Conservation (phyloP, 2,329 filamentous ascomycete species). For the Calonectria montana region DNA sequence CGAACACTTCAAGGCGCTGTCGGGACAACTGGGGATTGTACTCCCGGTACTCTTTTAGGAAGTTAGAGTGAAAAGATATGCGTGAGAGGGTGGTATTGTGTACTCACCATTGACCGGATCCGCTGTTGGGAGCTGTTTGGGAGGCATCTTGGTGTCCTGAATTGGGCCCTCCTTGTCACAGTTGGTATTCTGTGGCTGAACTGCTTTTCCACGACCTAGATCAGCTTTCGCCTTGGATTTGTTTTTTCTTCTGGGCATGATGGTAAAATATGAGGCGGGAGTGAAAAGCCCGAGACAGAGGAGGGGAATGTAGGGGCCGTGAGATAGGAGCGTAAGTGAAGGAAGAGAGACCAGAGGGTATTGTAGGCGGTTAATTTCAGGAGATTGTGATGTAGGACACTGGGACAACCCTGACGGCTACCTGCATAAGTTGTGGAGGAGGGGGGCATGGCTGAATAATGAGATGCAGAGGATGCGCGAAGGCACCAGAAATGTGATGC, state of each 20-base stretch:
- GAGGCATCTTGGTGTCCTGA: not conserved
- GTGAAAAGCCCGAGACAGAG: not conserved
- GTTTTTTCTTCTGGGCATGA: slow-evolving; percentile 1
- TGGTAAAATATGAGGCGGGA: not conserved
- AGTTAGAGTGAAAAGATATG: not conserved
- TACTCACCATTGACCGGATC: not conserved
- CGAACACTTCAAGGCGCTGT: not conserved
- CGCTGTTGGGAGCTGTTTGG: not conserved
- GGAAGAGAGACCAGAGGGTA: not conserved
- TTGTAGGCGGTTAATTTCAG: not conserved
- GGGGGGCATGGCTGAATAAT: not conserved
- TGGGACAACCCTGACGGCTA: not conserved
- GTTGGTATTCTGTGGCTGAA: not conserved
- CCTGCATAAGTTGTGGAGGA: not conserved
- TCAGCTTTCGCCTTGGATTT: not conserved
- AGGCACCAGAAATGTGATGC: not conserved
- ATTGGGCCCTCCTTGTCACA: not conserved
- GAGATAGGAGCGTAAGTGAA: not conserved
- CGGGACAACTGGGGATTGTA: slow-evolving; percentile 8
- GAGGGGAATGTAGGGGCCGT: not conserved
- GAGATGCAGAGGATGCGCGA: not conserved
- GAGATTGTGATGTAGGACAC: not conserved
- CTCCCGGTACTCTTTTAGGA: not conserved
- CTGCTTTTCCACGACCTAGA: not conserved
- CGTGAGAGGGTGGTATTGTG: no score